Conservation (phyloP, 2,329 filamentous ascomycete species). For the Rutstroemia sp. region DNA sequence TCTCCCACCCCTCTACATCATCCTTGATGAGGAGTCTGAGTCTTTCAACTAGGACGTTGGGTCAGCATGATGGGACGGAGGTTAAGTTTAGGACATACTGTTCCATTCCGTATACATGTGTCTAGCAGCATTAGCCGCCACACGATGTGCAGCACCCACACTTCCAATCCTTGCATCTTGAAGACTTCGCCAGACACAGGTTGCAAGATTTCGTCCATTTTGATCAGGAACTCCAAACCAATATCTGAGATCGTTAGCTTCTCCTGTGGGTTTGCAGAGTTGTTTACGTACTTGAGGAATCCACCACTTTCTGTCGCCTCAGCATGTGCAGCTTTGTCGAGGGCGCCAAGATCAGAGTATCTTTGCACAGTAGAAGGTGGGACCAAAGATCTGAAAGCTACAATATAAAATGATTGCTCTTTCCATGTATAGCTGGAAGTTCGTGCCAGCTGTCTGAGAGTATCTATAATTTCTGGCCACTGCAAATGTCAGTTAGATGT, state of each 20-base stretch:
- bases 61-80: not conserved
- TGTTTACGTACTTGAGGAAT: slow-evolving; percentile 58
- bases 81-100: slow-evolving; percentile 27
- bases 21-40: slow-evolving; percentile 62
- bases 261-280: not conserved
- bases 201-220: slow-evolving; percentile 71
- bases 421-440: slow-evolving; percentile 48
- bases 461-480: slow-evolving; percentile 55
- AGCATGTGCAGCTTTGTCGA: slow-evolving; percentile 72
- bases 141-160: slow-evolving; percentile 49
- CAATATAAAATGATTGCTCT: slow-evolving; percentile 67
- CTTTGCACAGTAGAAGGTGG: slow-evolving; percentile 50
- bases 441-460: slow-evolving; percentile 45
- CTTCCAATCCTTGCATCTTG: slow-evolving; percentile 54
- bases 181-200: slow-evolving; percentile 59
- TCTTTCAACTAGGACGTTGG: slow-evolving; percentile 45
- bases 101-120: slow-evolving; percentile 59
- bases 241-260: slow-evolving; percentile 45
- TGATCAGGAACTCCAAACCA: slow-evolving; percentile 76
- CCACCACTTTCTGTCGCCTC: slow-evolving; percentile 76
- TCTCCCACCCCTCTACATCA: slow-evolving; percentile 54
- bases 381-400: slow-evolving; percentile 73
- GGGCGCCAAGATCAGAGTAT: slow-evolving; percentile 56
- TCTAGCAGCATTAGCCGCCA: slow-evolving; percentile 59
- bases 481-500: not conserved